These are phyloP conservation scores for Aspergillus sojae DNA, from an alignment of 2,329 filamentous ascomycete species.

Conservation along the genomic window DNA sequence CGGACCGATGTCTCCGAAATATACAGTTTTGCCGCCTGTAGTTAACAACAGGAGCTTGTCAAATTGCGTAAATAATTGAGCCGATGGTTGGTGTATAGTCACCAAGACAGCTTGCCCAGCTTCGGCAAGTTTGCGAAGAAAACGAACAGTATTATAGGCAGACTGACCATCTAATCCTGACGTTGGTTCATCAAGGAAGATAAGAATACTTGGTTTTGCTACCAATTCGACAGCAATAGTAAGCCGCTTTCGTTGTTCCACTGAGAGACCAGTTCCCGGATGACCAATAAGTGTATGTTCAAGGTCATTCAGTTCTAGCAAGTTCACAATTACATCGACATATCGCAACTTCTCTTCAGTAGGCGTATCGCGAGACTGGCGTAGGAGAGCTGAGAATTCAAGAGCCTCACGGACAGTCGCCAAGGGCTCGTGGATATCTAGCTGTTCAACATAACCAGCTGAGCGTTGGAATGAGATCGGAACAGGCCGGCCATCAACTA, in stretches of 20 bases:
- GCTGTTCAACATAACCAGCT: too few species aligned
- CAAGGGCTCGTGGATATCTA: too few species aligned
- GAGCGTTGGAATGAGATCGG: too few species aligned
- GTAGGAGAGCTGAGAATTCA: too few species aligned
- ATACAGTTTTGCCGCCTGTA: constrained; percentile 68
- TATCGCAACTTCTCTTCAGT: too few species aligned
- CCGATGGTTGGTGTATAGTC: constrained; percentile 71
- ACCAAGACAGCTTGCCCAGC: constrained; percentile 70
- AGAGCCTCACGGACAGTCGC: too few species aligned
- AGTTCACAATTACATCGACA: too few species aligned
- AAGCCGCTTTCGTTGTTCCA: constrained; percentile 69
- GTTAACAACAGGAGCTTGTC: constrained; percentile 69
- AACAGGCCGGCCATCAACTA: too few species aligned
- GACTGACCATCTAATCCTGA: constrained; percentile 69
- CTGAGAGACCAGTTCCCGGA: constrained; percentile 25
- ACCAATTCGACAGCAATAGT: constrained; percentile 74
- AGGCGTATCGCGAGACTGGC: too few species aligned
- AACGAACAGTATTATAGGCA: constrained; percentile 67
- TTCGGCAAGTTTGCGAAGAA: constrained; percentile 65
- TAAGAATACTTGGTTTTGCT: constrained; percentile 65
- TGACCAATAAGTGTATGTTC: too few species aligned
- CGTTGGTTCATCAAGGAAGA: constrained; percentile 73
- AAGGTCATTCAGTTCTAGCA: too few species aligned
- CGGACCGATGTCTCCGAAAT: constrained; percentile 69
- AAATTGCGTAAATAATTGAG: constrained; percentile 68